These are phyloP conservation scores for Fagus sylvatica DNA, from an alignment of 306 rosid genomes.

Conservation along the genomic window DNA sequence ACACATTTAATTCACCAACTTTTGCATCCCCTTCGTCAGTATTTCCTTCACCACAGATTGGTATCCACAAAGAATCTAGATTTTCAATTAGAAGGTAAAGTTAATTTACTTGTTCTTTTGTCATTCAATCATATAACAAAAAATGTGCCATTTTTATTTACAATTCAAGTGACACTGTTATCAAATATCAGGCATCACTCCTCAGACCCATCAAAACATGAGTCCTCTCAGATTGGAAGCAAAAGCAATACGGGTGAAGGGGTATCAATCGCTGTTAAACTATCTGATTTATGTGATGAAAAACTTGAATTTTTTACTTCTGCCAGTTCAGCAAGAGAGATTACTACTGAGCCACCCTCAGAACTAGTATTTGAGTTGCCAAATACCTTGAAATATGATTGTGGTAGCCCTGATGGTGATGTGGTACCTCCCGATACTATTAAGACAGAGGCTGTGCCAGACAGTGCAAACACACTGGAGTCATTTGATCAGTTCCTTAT, in stretches of 20 bases:
- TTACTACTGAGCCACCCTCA: not conserved
- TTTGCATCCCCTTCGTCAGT: conserved; percentile 30
- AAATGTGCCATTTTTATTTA: not conserved
- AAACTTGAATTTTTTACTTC: conserved; percentile 7
- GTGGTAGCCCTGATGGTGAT: conserved; percentile 27
- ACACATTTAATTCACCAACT: conserved; percentile 19
- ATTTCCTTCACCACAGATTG: conserved; percentile 34
- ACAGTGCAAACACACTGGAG: no score
- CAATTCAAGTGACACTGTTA: not conserved
- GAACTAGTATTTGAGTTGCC: conserved; percentile 25
- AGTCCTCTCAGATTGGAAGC: conserved; percentile 7
- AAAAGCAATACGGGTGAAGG: not conserved
- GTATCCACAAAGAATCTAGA: conserved; percentile 19
- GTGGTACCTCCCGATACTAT: conserved; percentile 6
- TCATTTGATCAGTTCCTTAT: not conserved
- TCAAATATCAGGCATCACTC: conserved; percentile 29
- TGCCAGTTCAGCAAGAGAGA: conserved; percentile 6
- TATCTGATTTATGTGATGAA: not conserved
- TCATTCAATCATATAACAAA: not conserved
- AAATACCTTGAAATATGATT: conserved; percentile 23
- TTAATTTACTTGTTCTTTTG: not conserved
- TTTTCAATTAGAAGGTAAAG: conserved; percentile 27
- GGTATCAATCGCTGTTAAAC: conserved; percentile 6
- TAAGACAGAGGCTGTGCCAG: not conserved
- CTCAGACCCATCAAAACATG: conserved; percentile 6